Base-by-base conservation (phyloP, 2,329 filamentous ascomycete species). In the Colletotrichum sp. region DNA sequence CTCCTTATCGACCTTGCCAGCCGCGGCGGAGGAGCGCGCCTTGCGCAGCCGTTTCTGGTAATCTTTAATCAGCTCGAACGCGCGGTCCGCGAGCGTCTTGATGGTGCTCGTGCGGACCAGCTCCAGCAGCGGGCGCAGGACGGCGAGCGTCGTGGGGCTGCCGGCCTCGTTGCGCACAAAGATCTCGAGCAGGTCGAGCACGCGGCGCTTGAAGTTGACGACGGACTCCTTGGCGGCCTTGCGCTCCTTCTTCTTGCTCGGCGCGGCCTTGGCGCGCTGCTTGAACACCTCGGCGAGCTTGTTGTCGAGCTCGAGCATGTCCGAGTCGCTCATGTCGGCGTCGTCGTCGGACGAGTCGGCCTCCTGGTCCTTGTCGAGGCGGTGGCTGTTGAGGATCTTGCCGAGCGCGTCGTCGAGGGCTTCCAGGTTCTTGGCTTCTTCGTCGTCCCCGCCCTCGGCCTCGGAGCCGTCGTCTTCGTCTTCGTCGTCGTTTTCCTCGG, bases 151-250 rank as follows among this genome's bases (percentile, higher is more conserved):
- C 1, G 96, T 87, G 2, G 90, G 85, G 80, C 92, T 94, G 26
- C 89, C 89, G 72, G 94, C 91, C 84, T 97, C 93, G 79, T 94
- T 93, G 83, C 95, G 96, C 78, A 97, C 89, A 84, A 95, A 99
- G 78, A 97, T 94, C 76, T 94, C 92, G 13, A 99, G 89, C 2
- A 99, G 90, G 81, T 99, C 97, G 6, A 99, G 90, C 7, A 98
- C 94, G 57, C 96, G 94, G 84, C 95, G 95, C 88, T 99, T 99
- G 90, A 99, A 98, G 85, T 96, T 96, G 81, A 98, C 88, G 82
- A 99, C 95, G 24, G 93, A 95, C 79, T 96, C 94, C 82, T 95
- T 97, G 71, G 96, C 96, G 76, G 96, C 94, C 82, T 95, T 95
- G 80, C 94, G 94, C 81, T 97, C 93, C 85, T 96, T 95, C 86